Base-by-base conservation (phyloP, 345 rosid species). In the Gossypium anomalum region DNA sequence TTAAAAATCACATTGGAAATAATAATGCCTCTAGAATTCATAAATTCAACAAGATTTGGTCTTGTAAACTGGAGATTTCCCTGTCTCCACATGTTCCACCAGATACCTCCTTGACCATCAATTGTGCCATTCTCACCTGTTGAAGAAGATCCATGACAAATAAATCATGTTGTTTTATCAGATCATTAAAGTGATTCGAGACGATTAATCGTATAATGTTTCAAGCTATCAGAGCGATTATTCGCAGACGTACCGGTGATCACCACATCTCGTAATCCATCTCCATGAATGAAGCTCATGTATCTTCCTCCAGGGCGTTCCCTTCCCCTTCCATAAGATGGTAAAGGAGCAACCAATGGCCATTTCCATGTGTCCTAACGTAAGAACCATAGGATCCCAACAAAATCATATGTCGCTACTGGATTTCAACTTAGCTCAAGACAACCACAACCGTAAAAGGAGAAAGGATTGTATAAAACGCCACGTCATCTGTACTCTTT, bases 41-140 rank as follows among this genome's bases (percentile, higher is more conserved):
- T 75, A 43, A 94, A 80, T 80, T 94, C 98, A 11, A 94, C 47
- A 27, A 94, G 86, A 85, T 88, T 88, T 7, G 98, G 98, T 79
- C 98, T 85, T 1, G 98, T 92, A 77, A 80, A 91, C 71, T 70
- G 81, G 9, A 94, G 94, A 43, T 88, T 91, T 83, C 93, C 79
- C 82, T 84, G 86, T 77, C 97, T 90, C 97, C 97, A 94, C 93
- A 91, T 79, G 85, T 87, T 81, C 98, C 98, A 94, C 98, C 98
- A 94, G 19, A 92, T 78, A 78, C 79, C 90, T 82, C 98, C 98
- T 87, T 92, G 95, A 76, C 98, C 98, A 71, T 92, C 97, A 78
- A 94, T 89, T 57, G 98, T 94, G 69, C 98, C 98, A 78, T 94
- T 94, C 83, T 94, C 93, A 66, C 97, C 98, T 92, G 80, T 66